Evolutionary conservation across 164 flowering plant genomes (phyloP), one percentile per base, ranked within the genome.

Genomic region (Vitis labrusca): DNA sequence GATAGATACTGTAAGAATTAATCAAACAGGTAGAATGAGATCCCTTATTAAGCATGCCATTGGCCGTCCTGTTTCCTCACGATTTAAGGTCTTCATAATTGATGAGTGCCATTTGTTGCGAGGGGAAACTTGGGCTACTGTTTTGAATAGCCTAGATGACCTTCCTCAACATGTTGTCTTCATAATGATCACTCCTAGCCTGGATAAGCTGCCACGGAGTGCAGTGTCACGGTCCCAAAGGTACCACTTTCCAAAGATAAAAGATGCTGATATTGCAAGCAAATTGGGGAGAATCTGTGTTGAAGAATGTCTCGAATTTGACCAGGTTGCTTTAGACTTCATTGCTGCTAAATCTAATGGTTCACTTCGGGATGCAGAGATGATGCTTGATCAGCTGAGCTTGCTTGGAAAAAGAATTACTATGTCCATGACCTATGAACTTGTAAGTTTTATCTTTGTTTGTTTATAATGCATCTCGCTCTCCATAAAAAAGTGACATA

Each of bases 361-460:
- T 63, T 95, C 99, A 17, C 81, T 93, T 68, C 87, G 96, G 66
- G 98, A 95, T 79, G 98, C 98, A 19, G 99, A 92, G 73, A 90
- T 88, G 83, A 89, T 89, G 88, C 93, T 95, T 65, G 99, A 95
- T 71, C 99, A 95, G 74, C 85, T 93, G 19, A 90, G 97, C 76
- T 82, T 95, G 82, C 92, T 93, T 65, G 94, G 98, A 29, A 86
- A 82, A 83, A 83, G 79, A 74, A 88, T 95, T 63, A 90, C 96
- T 5, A 63, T 86, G 61, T 73, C 96, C 55, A 73, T 87, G 73
- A 87, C 85, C 11, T 79, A 86, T 69, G 98, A 93, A 74, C 89
- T 95, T 71, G 99, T 95, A 68, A 90, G 99, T 82, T 54, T 44
- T 57, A 15, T 14, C 19, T 56, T 44, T 3, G 50, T 59, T 72